Base-by-base conservation (phyloP, 2,329 filamentous ascomycete species). In the Stagonosporopsis cucurbitacearum region DNA sequence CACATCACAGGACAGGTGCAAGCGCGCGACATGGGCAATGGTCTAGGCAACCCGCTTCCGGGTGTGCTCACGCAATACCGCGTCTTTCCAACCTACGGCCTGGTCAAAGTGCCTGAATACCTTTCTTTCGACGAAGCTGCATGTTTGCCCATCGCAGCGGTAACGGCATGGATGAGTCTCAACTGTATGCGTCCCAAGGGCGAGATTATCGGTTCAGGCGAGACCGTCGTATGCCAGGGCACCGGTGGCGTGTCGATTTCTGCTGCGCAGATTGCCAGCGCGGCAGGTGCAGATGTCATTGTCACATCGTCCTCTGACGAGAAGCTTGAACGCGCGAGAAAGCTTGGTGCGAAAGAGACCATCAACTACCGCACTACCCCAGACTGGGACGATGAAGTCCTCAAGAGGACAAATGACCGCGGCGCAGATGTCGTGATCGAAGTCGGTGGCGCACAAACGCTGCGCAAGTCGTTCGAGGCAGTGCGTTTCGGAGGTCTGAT, bases 131-230 rank as follows among this genome's bases (percentile, higher is more conserved):
- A 85, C 58, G 84, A 89, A 71, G 87, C 85, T 0, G 78, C 79
- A 19, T 85, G 83, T 39, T 68, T 89, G 6, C 85, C 86, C 7
- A 84, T 88, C 57, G 85, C 86, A 0, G 80, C 79, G 1, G 79
- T 88, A 26, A 88, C 87, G 2, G 86, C 86, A 0, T 88, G 84
- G 85, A 88, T 86, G 83, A 78, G 83, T 8, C 77, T 89, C 63
- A 88, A 88, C 70, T 82, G 83, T 41, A 82, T 86, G 76, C 77
- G 82, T 23, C 82, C 84, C 0, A 65, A 84, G 0, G 84, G 83
- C 0, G 74, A 83, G 47, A 78, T 80, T 19, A 79, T 80, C 1
- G 82, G 81, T 26, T 52, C 50, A 43, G 71, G 59, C 37, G 72
- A 66, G 60, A 74, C 60, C 54, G 69, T 80, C 2, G 66, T 79